Base-by-base conservation (phyloP, 805 yeast species). In the Barnettozyma sp. region DNA sequence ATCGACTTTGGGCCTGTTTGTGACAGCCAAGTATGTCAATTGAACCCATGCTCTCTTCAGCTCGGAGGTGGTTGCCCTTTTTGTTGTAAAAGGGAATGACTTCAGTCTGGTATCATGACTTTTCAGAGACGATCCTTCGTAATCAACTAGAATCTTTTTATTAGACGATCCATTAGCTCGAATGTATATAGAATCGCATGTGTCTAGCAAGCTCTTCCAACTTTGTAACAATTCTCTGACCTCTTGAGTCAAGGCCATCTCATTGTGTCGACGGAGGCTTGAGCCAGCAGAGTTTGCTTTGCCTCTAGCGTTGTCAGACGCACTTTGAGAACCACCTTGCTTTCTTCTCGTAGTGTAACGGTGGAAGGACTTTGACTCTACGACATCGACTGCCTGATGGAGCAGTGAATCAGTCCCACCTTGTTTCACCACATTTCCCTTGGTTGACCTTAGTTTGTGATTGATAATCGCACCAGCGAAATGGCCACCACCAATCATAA, bases 401-500 rank as follows among this genome's bases (percentile, higher is more conserved):
- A 70, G 63, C n/a, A 71, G 53, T 11, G 71, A 67, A 35, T 64
- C 72, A n/a, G n/a, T n/a, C n/a, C n/a, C n/a, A 22, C 66, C 62
- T 26, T 66, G 64, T 41, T 65, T 60, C 15, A 66, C 70, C 6
- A 66, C 63, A 43, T 76, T 76, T 3, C 86, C 85, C 44, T 70
- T 71, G 2, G 71, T 67, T 26, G 64, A 65, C 34, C 65, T 63
- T 17, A 73, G 79, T 33, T 66, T 66, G 51, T 88, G 97, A 2
- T 86, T 76, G 7, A 92, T 68, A 28, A 92, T 82, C 0, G 96
- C 96, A 14, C 92, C 98, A 0, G 97, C 95, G 65, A 92, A 92
- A 61, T 92, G 97, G 27, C 98, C 98, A 29, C 97, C 97, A 12
- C 97, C 97, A 35, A 92, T 73, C 95, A 92, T 85, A 46, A 92